Percentiles rank a stretch among this genome's conserved stretches.
Conservation (phyloP, 2,329 filamentous ascomycete genomes). For the Epicoccum sorghinum region DNA sequence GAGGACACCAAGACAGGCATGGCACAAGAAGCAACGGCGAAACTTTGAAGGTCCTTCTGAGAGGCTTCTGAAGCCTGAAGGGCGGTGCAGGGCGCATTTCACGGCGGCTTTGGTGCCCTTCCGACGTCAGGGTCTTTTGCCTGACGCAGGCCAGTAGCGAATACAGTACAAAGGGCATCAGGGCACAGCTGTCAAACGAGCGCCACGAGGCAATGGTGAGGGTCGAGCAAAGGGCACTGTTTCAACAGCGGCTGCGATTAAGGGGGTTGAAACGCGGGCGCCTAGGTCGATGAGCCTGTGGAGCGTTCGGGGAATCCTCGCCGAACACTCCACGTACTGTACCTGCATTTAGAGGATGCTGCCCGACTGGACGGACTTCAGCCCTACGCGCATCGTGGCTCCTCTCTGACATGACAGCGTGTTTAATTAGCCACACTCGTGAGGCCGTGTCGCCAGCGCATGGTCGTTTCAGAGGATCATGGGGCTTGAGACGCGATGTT, state of each 20-base stretch:
- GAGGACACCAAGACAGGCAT: background rate
- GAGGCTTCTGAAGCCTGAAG: background rate
- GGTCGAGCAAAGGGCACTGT: constrained; percentile 10
- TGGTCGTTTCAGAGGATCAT: constrained; percentile 26
- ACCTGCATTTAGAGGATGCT: constrained; percentile 32
- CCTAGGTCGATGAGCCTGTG: constrained; percentile 4
- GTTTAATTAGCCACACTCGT: constrained; percentile 24
- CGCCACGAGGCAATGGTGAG: constrained; percentile 15
- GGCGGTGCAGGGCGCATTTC: constrained; percentile 3
- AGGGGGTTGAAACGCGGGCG: constrained; percentile 15
- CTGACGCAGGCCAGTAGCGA: constrained; percentile 9
- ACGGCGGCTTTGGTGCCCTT: constrained; percentile 6
- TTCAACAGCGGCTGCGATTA: constrained; percentile 17
- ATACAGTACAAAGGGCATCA: constrained; percentile 10
- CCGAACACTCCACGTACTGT: constrained; percentile 17
- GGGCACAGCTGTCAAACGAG: constrained; percentile 16
- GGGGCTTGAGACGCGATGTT: constrained; percentile 30
- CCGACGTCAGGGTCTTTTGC: constrained; percentile 2
- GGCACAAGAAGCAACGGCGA: constrained; percentile 4
- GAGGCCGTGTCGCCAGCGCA: constrained; percentile 32
- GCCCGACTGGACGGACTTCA: constrained; percentile 19
- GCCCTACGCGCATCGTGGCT: constrained; percentile 24
- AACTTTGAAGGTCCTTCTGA: background rate
- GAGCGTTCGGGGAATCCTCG: too few relatives aligned
- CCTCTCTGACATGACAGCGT: constrained; percentile 27